These are phyloP conservation scores for Xylaria sp. DNA, from an alignment of 2,329 filamentous ascomycete species.

Conservation along the genomic window DNA sequence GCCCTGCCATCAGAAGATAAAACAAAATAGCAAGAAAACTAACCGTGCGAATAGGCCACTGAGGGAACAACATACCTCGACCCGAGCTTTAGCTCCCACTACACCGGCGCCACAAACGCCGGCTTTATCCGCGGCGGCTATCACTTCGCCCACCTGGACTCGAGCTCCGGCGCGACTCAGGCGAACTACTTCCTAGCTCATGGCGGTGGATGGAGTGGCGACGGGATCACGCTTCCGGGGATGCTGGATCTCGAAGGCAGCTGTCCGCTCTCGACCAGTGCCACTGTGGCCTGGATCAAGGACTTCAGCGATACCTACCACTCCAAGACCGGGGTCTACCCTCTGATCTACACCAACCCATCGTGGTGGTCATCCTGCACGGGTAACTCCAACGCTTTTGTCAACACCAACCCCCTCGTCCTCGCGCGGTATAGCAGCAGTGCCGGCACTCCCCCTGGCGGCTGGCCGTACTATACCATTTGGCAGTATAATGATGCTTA, in stretches of 20 bases:
- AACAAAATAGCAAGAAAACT: slow-evolving; percentile 1
- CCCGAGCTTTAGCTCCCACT: slow-evolving; percentile 54
- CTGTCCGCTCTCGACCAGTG: slow-evolving; percentile 53
- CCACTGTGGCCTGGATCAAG: slow-evolving; percentile 58
- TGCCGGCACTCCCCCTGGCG: slow-evolving; percentile 53
- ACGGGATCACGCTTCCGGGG: slow-evolving; percentile 61
- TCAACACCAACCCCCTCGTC: slow-evolving; percentile 52
- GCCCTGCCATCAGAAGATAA: background rate
- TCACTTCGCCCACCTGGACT: slow-evolving; percentile 58
- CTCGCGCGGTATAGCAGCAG: slow-evolving; percentile 52
- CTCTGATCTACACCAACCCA: slow-evolving; percentile 58
- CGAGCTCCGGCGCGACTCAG: slow-evolving; percentile 52
- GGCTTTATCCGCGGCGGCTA: slow-evolving; percentile 61
- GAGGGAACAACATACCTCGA: slow-evolving; percentile 56
- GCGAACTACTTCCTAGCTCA: slow-evolving; percentile 58
- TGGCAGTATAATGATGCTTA: slow-evolving; percentile 60
- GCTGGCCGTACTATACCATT: slow-evolving; percentile 59
- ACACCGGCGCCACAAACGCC: slow-evolving; percentile 55
- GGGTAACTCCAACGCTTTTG: slow-evolving; percentile 54
- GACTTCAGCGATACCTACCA: slow-evolving; percentile 60
- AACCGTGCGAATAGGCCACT: slow-evolving; percentile 49
- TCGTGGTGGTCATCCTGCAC: slow-evolving; percentile 62
- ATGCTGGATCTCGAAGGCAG: slow-evolving; percentile 61
- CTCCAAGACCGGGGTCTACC: slow-evolving; percentile 51
- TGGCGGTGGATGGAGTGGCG: slow-evolving; percentile 59